Conservation (phyloP, 2,329 filamentous ascomycete genomes). For the Epichloe baconii region DNA sequence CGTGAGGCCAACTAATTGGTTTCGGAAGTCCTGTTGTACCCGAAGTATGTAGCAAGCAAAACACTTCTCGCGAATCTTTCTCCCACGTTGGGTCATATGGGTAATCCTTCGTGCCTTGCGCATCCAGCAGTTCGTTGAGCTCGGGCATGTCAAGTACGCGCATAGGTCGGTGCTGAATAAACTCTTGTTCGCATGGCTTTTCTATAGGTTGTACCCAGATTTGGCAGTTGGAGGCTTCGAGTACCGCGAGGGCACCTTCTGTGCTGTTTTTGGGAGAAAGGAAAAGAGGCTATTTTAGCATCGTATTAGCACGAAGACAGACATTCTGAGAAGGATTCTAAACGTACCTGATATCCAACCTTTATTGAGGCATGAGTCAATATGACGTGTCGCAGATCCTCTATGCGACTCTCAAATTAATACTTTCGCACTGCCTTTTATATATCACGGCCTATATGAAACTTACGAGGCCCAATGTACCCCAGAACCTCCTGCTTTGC, state of each 20-base stretch:
- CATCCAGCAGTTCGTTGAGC: conserved; percentile 16
- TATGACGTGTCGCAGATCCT: conserved; percentile 18
- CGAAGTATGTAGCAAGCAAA: conserved; percentile 27
- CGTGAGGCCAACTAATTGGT: conserved; percentile 23
- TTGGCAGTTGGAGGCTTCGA: conserved; percentile 18
- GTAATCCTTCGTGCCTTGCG: conserved; percentile 9
- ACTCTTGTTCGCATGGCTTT: conserved; percentile 5
- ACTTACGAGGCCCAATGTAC: conserved; percentile 22
- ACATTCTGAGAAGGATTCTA: neutral
- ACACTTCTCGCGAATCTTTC: conserved; percentile 19
- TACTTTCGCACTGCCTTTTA: neutral
- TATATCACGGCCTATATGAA: neutral
- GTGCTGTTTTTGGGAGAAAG: conserved; percentile 22
- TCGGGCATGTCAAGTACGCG: conserved; percentile 16
- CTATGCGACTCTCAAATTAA: conserved; percentile 5
- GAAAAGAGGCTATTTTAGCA: conserved; percentile 16
- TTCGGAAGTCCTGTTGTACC: conserved; percentile 30
- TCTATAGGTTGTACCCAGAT: conserved; percentile 17
- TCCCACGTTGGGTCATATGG: conserved; percentile 21
- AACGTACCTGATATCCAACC: neutral
- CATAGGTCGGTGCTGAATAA: conserved; percentile 14
- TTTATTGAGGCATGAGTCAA: conserved; percentile 17
- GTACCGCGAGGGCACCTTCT: conserved; percentile 18
- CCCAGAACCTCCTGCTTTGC: conserved; percentile 12
- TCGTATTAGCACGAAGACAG: neutral